Evolutionary conservation across 148 eudicot species (phyloP), one percentile per base, ranked within the genome.

Genomic region (Drosera capensis): DNA sequence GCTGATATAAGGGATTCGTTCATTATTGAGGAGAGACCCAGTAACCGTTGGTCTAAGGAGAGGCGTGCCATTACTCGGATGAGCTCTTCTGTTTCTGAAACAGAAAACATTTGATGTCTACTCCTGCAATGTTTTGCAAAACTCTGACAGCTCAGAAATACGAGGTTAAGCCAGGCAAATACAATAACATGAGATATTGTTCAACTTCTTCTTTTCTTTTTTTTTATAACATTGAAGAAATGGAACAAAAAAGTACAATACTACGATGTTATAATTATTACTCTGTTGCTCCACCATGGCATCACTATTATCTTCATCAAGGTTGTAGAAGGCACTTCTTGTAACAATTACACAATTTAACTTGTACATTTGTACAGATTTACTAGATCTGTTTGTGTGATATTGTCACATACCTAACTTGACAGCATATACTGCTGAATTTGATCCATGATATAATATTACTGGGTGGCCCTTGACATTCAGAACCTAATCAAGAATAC

Each of bases 381-480:
- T n/a, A n/a, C n/a, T n/a, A n/a, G n/a, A n/a, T n/a, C n/a, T n/a
- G n/a, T n/a, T n/a, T n/a, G 46, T 36, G 47, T 25, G 24, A 23
- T 19, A 17, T n/a, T n/a, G n/a, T n/a, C n/a, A 58, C 75, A 45
- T 53, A 90, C 95, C 99, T 81, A 58, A 35, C 65, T 57, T 58
- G 78, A 51, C 56, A 53, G 45, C 85, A 78, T 60, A 60, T 74
- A 66, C 73, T 48, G 7, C 60, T 64, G 55, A 43, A 74, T 60
- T 78, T 78, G 60, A 85, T 76, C 95, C 95, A 90, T 22, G 66
- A 71, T 68, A 70, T 70, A 35, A 90, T 65, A 60, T 85, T 85
- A 53, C 62, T 63, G 20, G 95, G 85, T 20, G 80, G 85, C 49
- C 81, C 87, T 46, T 34, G 40, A 40, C 11, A 4, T 20, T 45